Percentiles rank a stretch among this genome's conserved stretches.
These are phyloP conservation scores for Astrocystis sublimbata DNA, from an alignment of 495 filamentous ascomycete species.

Conservation along the genomic window DNA sequence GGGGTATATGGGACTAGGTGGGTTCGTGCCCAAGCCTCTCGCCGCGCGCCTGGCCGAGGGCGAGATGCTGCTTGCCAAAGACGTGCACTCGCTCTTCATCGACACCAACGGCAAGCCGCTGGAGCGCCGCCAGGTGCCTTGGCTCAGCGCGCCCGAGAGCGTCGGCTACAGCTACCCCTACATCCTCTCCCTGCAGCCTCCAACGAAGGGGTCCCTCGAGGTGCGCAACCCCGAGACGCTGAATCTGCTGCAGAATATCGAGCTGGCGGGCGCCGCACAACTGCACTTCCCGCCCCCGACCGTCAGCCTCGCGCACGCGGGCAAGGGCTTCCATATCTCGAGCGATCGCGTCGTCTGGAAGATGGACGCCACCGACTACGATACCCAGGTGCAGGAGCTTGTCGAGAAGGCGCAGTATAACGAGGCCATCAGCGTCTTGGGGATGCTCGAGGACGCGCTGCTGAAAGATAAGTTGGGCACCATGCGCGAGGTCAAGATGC, in stretches of 20 bases:
- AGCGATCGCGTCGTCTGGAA: constrained; percentile 92
- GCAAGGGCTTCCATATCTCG: constrained; percentile 87
- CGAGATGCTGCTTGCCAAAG: constrained; percentile 86
- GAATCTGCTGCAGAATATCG: constrained; percentile 80
- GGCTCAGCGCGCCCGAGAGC: constrained; percentile 82
- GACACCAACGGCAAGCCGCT: constrained; percentile 77
- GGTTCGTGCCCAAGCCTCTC: constrained; percentile 86
- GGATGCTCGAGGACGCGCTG: constrained; percentile 89
- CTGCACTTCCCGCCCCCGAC: constrained; percentile 94
- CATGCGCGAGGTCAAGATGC: constrained; percentile 79
- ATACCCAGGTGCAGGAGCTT: constrained; percentile 84
- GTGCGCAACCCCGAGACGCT: constrained; percentile 91
- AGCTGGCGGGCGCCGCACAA: constrained; percentile 73
- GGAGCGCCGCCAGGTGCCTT: constrained; percentile 85
- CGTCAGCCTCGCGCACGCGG: constrained; percentile 87
- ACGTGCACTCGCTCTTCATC: constrained; percentile 93
- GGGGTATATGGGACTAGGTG: constrained; percentile 93
- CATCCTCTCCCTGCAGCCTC: constrained; percentile 79
- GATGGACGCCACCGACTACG: constrained; percentile 92
- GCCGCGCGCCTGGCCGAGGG: constrained; percentile 79
- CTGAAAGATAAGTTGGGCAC: constrained; percentile 79
- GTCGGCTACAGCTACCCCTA: constrained; percentile 97
- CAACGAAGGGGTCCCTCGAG: constrained; percentile 83
- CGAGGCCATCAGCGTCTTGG: constrained; percentile 86
- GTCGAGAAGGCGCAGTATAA: constrained; percentile 76